Base-by-base conservation (phyloP, 805 yeast genomes). In the Lipomyces starkeyi region DNA sequence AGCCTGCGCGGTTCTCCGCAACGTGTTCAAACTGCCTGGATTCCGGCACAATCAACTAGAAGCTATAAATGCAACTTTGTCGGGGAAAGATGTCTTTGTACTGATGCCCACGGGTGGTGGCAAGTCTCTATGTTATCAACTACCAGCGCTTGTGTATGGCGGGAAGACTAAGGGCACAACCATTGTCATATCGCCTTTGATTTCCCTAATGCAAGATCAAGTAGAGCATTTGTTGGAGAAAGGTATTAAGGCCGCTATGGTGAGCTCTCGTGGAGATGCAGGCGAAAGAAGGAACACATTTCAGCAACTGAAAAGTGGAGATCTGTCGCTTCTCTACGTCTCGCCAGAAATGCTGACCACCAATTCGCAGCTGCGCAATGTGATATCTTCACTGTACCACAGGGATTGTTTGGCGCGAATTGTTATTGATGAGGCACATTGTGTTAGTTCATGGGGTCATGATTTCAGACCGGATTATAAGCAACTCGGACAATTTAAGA, bases 91-190 rank as follows among this genome's bases (percentile, higher is more conserved):
- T 77, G 97, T 91, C 0, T 92, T 95, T 80, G 98, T 95, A 1
- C 82, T 95, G 73, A 94, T 95, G 97, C 99, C 99, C 0, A 95
- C 99, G 0, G 99, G 99, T 52, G 99, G 99, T 61, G 99, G 99
- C 61, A 95, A 95, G 76, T 93, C 98, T 0, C 80, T 95, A 37
- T 95, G 99, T 77, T 95, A 93, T 78, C 99, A 95, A 78, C 82
- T 95, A 49, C 98, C 99, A 0, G 97, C 99, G 0, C 81, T 95
- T 57, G 87, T 94, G 1, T 82, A 83, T 55, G 82, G 88, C 1
- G 97, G 97, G 0, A 82, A 77, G 27, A 91, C 97, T 0, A 80
- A 79, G 20, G 98, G 98, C 17, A 89, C 95, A 0, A 92, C 98
- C 0, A 85, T 95, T 52, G 99, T 95, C 6, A 86, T 95, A 7